Base-by-base conservation (phyloP, 2,329 filamentous ascomycete genomes). In the Diaporthe sp. region DNA sequence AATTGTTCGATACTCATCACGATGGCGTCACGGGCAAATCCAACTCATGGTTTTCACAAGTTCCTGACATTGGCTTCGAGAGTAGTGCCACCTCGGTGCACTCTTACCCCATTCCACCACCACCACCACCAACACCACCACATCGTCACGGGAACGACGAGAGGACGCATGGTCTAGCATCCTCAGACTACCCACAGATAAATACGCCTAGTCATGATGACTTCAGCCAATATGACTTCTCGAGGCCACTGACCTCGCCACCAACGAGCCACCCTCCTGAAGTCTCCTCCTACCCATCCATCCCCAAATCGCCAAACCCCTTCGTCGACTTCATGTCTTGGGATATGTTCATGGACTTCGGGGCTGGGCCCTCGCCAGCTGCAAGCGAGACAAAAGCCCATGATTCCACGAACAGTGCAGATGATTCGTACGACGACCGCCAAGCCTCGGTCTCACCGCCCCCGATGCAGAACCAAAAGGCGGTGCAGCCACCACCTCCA, bases 271-370 rank as follows among this genome's bases (percentile, higher is more conserved):
- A 59, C 22, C 0, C 19, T 27, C 10, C 56, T n/a, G 56, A 59
- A 39, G 32, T 39, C 22, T 3, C 12, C 3, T 39, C 12, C 3
- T 39, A 59, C 17, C 35, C 56, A 15, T 35, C 56, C 32, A 39
- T 25, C 4, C 39, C 56, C 12, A 59, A 59, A 13, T 25, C 32
- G 1, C 25, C 56, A 25, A 39, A 59, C 7, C 56, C 56, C 0
- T n/a, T 59, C 4, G n/a, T 59, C 12, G 56, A 59, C 35, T 59
- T 39, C 56, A 59, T 59, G 56, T 59, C 56, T 39, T 59, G 56
- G 56, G 56, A 59, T 9, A 59, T 59, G 56, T 59, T 59, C 56
- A 59, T 59, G 56, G 56, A 59, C 56, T 59, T 39, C 12, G 22
- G 53, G 4, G 12, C 17, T 32, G 30, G 22, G 9, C 10, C 10